A percentile compares a stretch with the other conserved stretches of the same genome.
Evolutionary conservation across 2,329 filamentous ascomycete genomes (phyloP).

Genomic region (Madurella mycetomatis): DNA sequence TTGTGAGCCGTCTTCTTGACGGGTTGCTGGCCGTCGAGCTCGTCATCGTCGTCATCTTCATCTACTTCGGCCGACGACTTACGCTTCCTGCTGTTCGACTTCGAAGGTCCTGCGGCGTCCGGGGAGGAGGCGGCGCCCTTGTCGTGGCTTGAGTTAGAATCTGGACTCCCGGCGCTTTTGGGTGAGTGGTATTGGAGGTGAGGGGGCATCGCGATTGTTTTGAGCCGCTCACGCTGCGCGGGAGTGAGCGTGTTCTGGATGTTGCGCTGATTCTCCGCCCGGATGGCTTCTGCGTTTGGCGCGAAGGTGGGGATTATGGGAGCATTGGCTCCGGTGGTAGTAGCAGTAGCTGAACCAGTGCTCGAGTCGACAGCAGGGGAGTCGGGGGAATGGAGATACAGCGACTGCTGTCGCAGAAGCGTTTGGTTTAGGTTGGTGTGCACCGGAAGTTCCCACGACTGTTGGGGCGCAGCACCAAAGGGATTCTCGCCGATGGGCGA

Average conservation of each 20-base stretch:
- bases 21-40: constrained; percentile 51
- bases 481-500: constrained; percentile 35
- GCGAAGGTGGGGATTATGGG: constrained; percentile 24
- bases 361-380: constrained; percentile 35
- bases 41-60: constrained; percentile 55
- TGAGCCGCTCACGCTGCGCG: constrained; percentile 57
- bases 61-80: constrained; percentile 60
- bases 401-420: constrained; percentile 28
- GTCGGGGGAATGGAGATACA: constrained; percentile 25
- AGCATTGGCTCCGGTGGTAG: constrained; percentile 17
- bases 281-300: constrained; percentile 28
- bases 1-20: constrained; percentile 94
- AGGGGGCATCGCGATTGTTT: constrained; percentile 60
- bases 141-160: constrained; percentile 46
- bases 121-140: constrained; percentile 55
- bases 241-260: constrained; percentile 46
- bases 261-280: constrained; percentile 30
- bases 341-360: constrained; percentile 9
- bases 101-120: constrained; percentile 46
- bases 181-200: constrained; percentile 58
- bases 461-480: constrained; percentile 32
- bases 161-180: constrained; percentile 54
- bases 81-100: constrained; percentile 55
- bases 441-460: constrained; percentile 29
- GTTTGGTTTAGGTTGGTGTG: constrained; percentile 29